Evolutionary conservation across 1,284 basidiomycete species (phyloP).

Genomic region (Ceratobasidium sp.): DNA sequence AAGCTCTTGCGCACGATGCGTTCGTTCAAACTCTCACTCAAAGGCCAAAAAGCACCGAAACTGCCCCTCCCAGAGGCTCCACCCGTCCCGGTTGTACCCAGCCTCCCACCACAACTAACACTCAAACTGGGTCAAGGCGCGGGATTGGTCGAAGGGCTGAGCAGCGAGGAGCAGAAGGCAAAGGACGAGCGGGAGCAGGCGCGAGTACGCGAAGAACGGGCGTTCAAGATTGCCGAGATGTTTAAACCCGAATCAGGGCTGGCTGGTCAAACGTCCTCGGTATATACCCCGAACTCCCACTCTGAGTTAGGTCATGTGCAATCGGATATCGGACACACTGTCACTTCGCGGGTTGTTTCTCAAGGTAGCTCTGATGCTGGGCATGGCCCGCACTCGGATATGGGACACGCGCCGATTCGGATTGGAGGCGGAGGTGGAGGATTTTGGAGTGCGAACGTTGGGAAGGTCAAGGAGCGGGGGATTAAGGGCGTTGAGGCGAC

Average conservation of each 20-base stretch:
- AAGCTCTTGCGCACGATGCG: constrained; percentile 32
- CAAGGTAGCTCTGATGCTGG: background rate
- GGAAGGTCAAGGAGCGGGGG: constrained; percentile 2
- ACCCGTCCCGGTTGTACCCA: constrained; percentile 24
- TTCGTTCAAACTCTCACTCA: constrained; percentile 42
- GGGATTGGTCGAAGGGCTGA: background rate
- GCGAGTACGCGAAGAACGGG: constrained; percentile 15
- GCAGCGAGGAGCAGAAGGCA: background rate
- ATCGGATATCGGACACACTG: constrained; percentile 4
- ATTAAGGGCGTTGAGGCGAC: background rate
- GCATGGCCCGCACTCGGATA: constrained; percentile 7
- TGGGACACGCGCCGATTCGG: constrained; percentile 34
- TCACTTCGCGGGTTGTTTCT: background rate
- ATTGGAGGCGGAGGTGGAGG: constrained; percentile 27
- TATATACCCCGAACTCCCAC: constrained; percentile 1
- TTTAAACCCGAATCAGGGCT: constrained; percentile 23
- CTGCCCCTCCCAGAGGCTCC: constrained; percentile 20
- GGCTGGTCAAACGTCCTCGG: background rate
- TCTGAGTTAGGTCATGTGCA: background rate
- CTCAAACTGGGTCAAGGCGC: constrained; percentile 20
- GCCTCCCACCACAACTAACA: constrained; percentile 18
- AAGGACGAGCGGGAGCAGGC: background rate
- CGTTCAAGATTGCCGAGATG: constrained; percentile 22
- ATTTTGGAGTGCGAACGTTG: constrained; percentile 19
- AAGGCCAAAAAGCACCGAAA: constrained; percentile 39